phyloP scores from a whole-genome alignment of 2,329 filamentous ascomycete species.

The Taxawa tesnikishii region DNA sequence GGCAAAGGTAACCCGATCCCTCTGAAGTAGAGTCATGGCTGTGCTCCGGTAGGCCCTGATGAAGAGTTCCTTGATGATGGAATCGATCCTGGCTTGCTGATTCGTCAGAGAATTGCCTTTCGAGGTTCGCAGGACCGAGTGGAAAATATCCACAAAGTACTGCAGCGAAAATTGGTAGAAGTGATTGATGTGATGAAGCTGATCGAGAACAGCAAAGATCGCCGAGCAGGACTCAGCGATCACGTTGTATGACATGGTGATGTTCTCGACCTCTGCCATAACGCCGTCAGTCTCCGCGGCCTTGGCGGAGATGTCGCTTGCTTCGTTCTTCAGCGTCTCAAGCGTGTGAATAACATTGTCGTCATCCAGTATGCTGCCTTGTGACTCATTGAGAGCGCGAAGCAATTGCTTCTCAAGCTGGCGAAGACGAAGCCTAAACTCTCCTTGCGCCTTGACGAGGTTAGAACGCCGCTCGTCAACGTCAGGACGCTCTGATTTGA shows the following conservation, averaged over 20 bases:
- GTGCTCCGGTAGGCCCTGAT: conserved; percentile 86
- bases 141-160: conserved; percentile 97
- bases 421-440: conserved; percentile 96
- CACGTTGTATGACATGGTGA: conserved; percentile 86
- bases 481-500: conserved; percentile 94
- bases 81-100: conserved; percentile 60
- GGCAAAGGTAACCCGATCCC: conserved; percentile 84
- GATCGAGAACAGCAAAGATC: conserved; percentile 91
- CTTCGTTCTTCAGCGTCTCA: conserved; percentile 95
- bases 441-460: conserved; percentile 95
- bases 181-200: conserved; percentile 95
- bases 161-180: conserved; percentile 99
- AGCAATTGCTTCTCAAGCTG: conserved; percentile 89
- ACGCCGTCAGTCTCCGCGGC: conserved; percentile 95
- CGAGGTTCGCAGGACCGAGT: conserved; percentile 74
- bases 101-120: conserved; percentile 52
- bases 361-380: conserved; percentile 94
- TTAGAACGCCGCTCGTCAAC: conserved; percentile 94
- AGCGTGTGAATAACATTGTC: conserved; percentile 97
- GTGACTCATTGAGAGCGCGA: conserved; percentile 92
- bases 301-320: conserved; percentile 89
- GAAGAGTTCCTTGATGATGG: conserved; percentile 86
- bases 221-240: conserved; percentile 93
- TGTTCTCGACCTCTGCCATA: conserved; percentile 94
- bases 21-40: conserved; percentile 83